Conservation (phyloP, 352 stramenopile species). For the Blastocystis hominis region DNA sequence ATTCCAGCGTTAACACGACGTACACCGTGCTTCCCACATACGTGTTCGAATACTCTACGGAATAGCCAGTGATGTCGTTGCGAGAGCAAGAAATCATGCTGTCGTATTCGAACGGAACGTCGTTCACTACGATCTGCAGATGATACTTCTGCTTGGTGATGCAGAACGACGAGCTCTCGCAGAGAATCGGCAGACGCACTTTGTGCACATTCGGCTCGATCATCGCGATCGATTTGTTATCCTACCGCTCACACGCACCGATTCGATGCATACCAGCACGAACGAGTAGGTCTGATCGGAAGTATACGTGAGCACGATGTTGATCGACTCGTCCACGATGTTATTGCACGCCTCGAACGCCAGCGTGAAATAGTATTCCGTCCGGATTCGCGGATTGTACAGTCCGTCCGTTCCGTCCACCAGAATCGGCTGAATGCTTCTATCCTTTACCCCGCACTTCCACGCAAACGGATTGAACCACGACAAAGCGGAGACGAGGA, state of each 20-base stretch:
- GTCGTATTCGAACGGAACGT: background rate
- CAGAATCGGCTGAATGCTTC: background rate
- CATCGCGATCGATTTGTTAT: background rate
- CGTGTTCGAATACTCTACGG: background rate
- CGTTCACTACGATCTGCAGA: background rate
- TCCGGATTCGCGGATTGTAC: background rate
- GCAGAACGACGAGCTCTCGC: background rate
- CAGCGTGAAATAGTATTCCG: constrained; percentile 13
- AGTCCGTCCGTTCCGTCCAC: background rate
- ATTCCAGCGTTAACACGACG: background rate
- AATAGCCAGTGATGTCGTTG: background rate
- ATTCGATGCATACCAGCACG: background rate
- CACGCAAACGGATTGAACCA: background rate
- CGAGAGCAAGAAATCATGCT: background rate
- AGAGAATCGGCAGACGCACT: constrained; percentile 23
- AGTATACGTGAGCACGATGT: background rate
- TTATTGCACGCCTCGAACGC: background rate
- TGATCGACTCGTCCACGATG: background rate
- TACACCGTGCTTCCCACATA: background rate
- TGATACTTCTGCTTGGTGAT: background rate
- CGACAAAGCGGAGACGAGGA: background rate
- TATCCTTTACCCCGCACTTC: background rate
- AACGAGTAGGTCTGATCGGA: background rate
- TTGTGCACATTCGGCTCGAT: background rate
- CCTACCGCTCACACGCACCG: background rate